Base-by-base conservation (phyloP, 2,329 filamentous ascomycete genomes). In the Westerdykella aurantiaca region DNA sequence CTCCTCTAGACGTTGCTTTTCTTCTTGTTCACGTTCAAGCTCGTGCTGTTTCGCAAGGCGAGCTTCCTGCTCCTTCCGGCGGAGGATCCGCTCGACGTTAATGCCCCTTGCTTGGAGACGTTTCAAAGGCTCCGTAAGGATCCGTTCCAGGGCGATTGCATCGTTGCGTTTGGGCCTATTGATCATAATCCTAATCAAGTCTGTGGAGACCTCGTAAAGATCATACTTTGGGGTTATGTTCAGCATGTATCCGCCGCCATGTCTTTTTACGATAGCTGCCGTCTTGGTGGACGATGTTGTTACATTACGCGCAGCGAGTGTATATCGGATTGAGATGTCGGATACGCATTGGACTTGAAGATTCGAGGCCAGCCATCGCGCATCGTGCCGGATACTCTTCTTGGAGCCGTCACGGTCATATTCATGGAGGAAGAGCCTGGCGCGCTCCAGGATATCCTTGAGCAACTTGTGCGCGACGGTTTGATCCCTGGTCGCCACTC, bases 61-160 rank as follows among this genome's bases (percentile, higher is more conserved):
- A 5, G 88, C 87, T 66, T 97, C 89, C 2, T 87, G 86, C 16
- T 86, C 88, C 70, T 94, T 94, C 42, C 85, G 85, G 31, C 88
- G 81, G 17, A 98, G 75, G 49, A 98, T 97, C 39, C 93, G 85
- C 60, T 96, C 88, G 33, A 98, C 93, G 54, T 98, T 97, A 73
- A 96, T 97, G 1, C 93, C 93, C 51, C 93, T 88, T 47, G 83
- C 82, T 56, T 88, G 83, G 34, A 98, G 72, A 41, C 90, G 83
- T 38, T 86, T 79, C 18, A 98, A 75, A 55, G 91, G 88, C 7
- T 93, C 82, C 45, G 86, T 91, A 31, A 98, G 72, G 50, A 98
- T 85, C 42, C 88, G 90, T 68, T 97, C 93, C 44, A 98, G 81
- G 42, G 93, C 91, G 44, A 96, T 78, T 43, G 88, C 88, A 2